phyloP scores from a whole-genome alignment of 306 rosid species.

The Spatholobus suberectus region DNA sequence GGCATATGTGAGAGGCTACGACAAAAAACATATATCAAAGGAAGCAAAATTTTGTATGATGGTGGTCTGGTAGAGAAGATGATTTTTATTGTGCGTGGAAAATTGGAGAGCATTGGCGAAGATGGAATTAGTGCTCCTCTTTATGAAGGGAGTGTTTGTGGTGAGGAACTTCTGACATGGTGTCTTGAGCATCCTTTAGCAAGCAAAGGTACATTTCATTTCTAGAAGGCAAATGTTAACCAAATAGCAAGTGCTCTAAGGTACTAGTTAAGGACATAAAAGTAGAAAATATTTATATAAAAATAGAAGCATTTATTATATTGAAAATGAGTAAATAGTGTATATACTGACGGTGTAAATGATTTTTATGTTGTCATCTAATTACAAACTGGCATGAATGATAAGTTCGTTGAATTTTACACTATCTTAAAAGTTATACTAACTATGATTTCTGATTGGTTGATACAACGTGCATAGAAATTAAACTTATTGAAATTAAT shows the following conservation, averaged over 20 bases:
- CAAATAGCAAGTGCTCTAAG: background rate
- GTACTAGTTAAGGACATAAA: background rate
- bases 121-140: constrained; percentile 65
- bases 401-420: too few species aligned
- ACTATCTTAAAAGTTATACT: too few species aligned
- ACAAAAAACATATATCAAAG: constrained; percentile 79
- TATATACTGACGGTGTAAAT: too few species aligned
- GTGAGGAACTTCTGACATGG: constrained; percentile 92
- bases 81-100: constrained; percentile 87
- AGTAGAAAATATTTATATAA: background rate
- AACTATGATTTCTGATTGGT: too few species aligned
- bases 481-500: too few species aligned
- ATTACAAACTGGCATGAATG: too few species aligned
- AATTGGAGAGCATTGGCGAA: constrained; percentile 73
- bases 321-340: too few species aligned
- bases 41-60: constrained; percentile 62
- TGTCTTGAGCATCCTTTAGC: constrained; percentile 82
- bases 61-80: constrained; percentile 84
- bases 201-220: constrained; percentile 60
- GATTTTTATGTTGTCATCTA: too few species aligned
- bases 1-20: constrained; percentile 78
- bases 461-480: too few species aligned
- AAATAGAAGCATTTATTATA: background rate
- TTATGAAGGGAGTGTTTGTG: constrained; percentile 82
- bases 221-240: background rate